Evolutionary conservation across 164 flowering plant genomes (phyloP), one percentile per base, ranked within the genome.

Genomic region (Brasenia schreberi): DNA sequence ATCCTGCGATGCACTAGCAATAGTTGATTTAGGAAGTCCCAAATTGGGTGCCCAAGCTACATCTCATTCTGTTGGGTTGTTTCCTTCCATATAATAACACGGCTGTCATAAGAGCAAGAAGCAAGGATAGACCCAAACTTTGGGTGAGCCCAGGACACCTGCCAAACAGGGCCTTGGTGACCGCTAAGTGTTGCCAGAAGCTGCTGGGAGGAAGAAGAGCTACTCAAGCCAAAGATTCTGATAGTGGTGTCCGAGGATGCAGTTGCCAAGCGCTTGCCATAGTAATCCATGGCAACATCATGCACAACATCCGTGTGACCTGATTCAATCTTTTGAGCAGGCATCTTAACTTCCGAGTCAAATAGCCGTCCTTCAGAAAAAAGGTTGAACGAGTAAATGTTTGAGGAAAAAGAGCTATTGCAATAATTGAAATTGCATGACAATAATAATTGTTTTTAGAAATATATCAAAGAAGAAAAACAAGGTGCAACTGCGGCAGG

Each of bases 31-130:
- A 4, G 85, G 83, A 64, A 82, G 85, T 14, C 85, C 85, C 68
- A 82, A 69, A 70, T 82, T 82, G 11, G 85, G 83, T 11, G 83
- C 85, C 85, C 85, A 82, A 43, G 85, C 75, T 18, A 82, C 85
- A 63, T 82, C 18, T 77, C 82, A 64, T 80, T 77, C 33, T 61
- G 27, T 23, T 61, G 19, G 10, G 63, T 61, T 18, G 27, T 18
- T 59, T 80, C 82, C 64, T 74, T 80, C 82, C 82, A 80, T n/a
- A 80, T 67, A 10, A 80, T 77, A 27, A 80, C 82, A n/a, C 70
- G 64, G 5, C 82, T 77, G 61, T 80, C 82, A 67, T 80, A 80
- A 11, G 82, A 80, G 68, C 78, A 80, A 5, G 82, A 80, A 4
- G 82, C 82, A 12, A 80, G 77, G 7, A 80, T 23, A 0, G 80